Conservation (phyloP, 2,329 filamentous ascomycete genomes). For the Aspergillus sojae region DNA sequence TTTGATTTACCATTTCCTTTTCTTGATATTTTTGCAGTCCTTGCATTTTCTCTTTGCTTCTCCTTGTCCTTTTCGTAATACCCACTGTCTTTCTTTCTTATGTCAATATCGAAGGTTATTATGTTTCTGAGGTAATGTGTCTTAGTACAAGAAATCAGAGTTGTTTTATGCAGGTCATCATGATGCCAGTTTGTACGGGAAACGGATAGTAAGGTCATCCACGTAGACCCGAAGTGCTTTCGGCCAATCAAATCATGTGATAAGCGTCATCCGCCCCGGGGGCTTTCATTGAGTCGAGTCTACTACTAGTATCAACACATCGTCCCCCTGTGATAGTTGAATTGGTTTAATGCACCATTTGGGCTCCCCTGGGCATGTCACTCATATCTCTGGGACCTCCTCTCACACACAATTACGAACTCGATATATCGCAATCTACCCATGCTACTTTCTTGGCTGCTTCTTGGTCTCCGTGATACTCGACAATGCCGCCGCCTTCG, state of each 20-base stretch:
- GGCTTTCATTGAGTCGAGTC: constrained; percentile 3
- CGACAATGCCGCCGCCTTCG: constrained; percentile 38
- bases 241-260: constrained; percentile 25
- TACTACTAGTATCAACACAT: background rate
- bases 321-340: background rate
- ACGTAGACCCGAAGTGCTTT: background rate
- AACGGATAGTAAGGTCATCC: background rate
- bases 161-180: background rate
- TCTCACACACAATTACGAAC: constrained; percentile 1
- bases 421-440: constrained; percentile 15
- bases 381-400: constrained; percentile 1
- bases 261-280: constrained; percentile 16
- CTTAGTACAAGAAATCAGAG: background rate
- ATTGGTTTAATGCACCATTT: constrained; percentile 5
- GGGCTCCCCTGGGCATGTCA: constrained; percentile 3
- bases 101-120: background rate
- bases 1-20: background rate
- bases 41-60: background rate
- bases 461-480: constrained; percentile 17
- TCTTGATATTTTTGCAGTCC: background rate
- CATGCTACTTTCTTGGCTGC: constrained; percentile 23
- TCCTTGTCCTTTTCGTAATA: background rate
- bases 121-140: background rate
- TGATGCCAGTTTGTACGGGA: background rate
- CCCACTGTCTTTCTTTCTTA: background rate